A percentile compares a stretch with the other conserved stretches of the same genome.
phyloP scores from a whole-genome alignment of 139 green algal species.

The Tetradesmus lagerheimii region DNA sequence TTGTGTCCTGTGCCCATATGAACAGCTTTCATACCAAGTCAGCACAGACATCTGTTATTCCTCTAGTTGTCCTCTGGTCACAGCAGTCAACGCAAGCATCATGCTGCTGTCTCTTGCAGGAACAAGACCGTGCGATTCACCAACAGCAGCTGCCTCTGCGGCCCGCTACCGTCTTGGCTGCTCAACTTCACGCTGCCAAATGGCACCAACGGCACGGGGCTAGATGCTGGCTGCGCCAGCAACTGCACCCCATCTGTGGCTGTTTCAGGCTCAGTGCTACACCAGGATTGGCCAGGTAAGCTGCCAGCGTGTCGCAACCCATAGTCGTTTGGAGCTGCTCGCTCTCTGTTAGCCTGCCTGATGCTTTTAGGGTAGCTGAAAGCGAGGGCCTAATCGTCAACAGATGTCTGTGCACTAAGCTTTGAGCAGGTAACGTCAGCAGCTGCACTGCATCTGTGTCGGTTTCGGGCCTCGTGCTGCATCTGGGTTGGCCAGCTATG shows the following conservation, averaged over 20 bases:
- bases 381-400: too few species aligned
- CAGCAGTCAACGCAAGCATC: not conserved
- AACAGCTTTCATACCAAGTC: too few species aligned
- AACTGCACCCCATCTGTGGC: conserved; percentile 17
- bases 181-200: not conserved
- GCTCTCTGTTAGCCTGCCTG: too few species aligned
- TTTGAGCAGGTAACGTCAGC: too few species aligned
- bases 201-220: not conserved
- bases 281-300: conserved; percentile 22
- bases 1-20: too few species aligned
- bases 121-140: not conserved
- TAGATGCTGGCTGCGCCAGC: not conserved
- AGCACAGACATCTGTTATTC: not conserved
- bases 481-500: too few species aligned
- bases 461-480: too few species aligned
- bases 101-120: not conserved
- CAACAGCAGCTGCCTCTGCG: conserved; percentile 46
- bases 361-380: too few species aligned
- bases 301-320: too few species aligned
- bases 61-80: not conserved
- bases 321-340: too few species aligned
- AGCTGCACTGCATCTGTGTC: too few species aligned
- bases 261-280: not conserved
- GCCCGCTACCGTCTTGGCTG: not conserved
- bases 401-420: too few species aligned